These are phyloP conservation scores for Neospora caninum DNA, from an alignment of 169 alveolate genomes.

Conservation along the genomic window DNA sequence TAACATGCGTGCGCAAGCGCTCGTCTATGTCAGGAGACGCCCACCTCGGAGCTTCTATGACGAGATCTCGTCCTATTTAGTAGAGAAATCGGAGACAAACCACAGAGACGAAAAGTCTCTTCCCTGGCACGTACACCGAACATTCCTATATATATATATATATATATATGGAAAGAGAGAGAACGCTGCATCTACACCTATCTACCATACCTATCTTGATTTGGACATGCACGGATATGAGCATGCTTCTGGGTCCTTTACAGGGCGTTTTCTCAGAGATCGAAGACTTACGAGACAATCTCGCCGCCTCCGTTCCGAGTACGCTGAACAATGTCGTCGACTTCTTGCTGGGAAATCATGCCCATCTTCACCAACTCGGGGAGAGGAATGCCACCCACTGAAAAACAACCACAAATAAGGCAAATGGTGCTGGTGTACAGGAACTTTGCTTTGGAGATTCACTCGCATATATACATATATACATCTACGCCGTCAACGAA, in stretches of 20 bases:
- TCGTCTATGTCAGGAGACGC: too few relatives aligned
- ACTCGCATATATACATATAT: not conserved
- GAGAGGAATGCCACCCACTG: conserved; percentile 81
- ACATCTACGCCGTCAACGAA: too few relatives aligned
- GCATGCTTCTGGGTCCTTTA: not conserved
- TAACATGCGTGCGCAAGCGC: too few relatives aligned
- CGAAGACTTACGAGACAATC: conserved; percentile 70
- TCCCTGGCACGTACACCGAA: too few relatives aligned
- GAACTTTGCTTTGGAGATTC: too few relatives aligned
- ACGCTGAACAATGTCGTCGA: conserved; percentile 78
- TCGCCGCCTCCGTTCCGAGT: conserved; percentile 82
- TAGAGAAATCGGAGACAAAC: not conserved
- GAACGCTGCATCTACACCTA: too few relatives aligned
- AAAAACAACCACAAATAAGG: not conserved
- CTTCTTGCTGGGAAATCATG: conserved; percentile 68
- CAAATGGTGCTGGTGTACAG: too few relatives aligned
- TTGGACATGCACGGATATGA: not conserved
- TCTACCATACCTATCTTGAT: not conserved
- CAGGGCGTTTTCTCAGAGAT: too few relatives aligned
- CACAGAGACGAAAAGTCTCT: too few relatives aligned
- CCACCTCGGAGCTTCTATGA: too few relatives aligned
- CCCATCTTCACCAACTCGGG: conserved; percentile 74
- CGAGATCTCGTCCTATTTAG: too few relatives aligned
- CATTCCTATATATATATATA: not conserved
- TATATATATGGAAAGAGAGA: too few relatives aligned